Base-by-base conservation (phyloP, 2,329 filamentous ascomycete genomes). In the Basipetospora chlamydospora region DNA sequence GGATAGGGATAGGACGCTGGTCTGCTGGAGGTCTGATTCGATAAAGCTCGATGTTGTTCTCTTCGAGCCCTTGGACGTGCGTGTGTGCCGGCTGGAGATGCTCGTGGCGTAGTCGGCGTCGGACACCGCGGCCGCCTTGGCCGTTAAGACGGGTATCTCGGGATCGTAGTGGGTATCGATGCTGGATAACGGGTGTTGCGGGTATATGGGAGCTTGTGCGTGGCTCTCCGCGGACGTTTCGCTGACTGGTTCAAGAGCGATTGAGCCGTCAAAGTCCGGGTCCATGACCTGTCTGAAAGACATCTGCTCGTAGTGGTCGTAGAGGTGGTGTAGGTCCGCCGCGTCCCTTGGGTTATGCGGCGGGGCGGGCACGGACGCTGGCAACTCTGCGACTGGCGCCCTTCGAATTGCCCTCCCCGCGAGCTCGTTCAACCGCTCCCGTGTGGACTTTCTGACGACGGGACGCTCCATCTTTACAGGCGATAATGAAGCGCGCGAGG, bases 251-350 rank as follows among this genome's bases (percentile, higher is more conserved):
- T 26, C 33, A 23, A 32, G 15, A 9, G 15, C 7, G 17, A 15
- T 16, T 35, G 20, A 33, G 10, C 12, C 10, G 10, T 28, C 28
- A 33, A 33, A 10, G 31, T 51, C 45, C 13, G 52, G 48, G 26
- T 46, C 47, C 28, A 59, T 48, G 3, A 63, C 50, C 26, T 66
- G 52, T 11, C 61, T 61, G 39, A 69, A 64, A 0, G 67, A 64
- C 57, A 65, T 66, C 43, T 70, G 61, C 48, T 74, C 70, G 45
- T 75, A 73, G 45, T 74, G 67, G 38, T 70, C 57, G 45, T 74
- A 73, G 3, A 75, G 54, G 36, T 64, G 63, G 29, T 67, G 58
- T 16, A 72, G 49, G 25, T 28, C 23, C 6, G 13, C 22, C n/a
- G n/a, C 16, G 13, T 25, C 28, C 22, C n/a, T 25, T 2, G 15